These are phyloP conservation scores for Brettanomyces sp. DNA, from an alignment of 805 yeast genomes.

Conservation along the genomic window DNA sequence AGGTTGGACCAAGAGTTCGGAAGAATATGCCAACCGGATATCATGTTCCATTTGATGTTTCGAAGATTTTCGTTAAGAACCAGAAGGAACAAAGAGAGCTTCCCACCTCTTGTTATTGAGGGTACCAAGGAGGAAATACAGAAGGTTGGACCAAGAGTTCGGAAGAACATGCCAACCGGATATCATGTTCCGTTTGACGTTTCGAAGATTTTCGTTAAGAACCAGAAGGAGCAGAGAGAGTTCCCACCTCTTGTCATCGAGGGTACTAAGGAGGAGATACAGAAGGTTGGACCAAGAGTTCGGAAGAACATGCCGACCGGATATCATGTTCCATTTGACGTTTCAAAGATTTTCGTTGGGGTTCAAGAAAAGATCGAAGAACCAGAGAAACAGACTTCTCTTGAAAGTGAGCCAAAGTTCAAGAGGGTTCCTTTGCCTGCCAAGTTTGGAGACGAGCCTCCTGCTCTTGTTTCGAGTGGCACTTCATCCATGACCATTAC, in stretches of 20 bases:
- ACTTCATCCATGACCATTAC: conserved; percentile 32
- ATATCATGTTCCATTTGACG: conserved; percentile 22
- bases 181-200: conserved; percentile 22
- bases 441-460: neutral
- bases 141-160: conserved; percentile 61
- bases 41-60: conserved; percentile 6
- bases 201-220: too few relatives aligned
- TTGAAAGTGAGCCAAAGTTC: neutral
- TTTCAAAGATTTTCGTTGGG: neutral
- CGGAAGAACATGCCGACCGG: conserved; percentile 62
- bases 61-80: neutral
- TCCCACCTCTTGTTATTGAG: conserved; percentile 6
- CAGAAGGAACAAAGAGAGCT: neutral
- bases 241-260: conserved; percentile 4
- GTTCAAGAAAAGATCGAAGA: neutral
- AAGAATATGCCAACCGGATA: conserved; percentile 60
- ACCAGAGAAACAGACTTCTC: neutral
- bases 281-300: conserved; percentile 62
- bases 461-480: conserved; percentile 24
- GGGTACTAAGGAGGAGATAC: conserved; percentile 30
- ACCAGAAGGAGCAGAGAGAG: too few relatives aligned
- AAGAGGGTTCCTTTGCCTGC: conserved; percentile 1
- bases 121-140: conserved; percentile 32
- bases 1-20: conserved; percentile 65
- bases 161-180: conserved; percentile 60